A percentile compares a stretch with the other conserved stretches of the same genome.
Evolutionary conservation across 257 asterid genomes (phyloP).

Genomic region (Leonotis leonurus): DNA sequence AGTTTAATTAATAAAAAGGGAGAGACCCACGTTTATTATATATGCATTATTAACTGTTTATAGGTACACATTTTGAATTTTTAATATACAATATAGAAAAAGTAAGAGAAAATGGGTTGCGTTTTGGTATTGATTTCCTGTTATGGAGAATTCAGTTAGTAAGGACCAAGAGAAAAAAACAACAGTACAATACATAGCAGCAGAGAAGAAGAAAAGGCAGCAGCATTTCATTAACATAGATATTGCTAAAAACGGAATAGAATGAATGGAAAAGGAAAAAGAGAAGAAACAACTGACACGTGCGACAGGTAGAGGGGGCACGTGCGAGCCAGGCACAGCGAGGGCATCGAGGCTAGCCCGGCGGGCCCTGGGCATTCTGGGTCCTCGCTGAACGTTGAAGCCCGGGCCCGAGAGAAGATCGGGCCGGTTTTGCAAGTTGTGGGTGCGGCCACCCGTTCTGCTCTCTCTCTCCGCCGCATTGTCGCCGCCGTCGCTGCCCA

Average conservation of each 20-base stretch:
- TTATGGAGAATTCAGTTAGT: neutral
- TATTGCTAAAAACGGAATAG: neutral
- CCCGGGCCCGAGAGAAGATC: constrained; percentile 39
- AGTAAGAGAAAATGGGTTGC: neutral
- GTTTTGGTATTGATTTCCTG: neutral
- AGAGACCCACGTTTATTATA: neutral
- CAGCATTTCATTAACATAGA: neutral
- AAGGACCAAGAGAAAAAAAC: neutral
- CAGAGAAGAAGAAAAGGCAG: too few relatives aligned
- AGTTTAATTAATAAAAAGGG: neutral
- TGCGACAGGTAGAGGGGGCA: constrained; percentile 34
- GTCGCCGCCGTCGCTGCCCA: too few relatives aligned
- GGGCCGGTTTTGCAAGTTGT: constrained; percentile 11
- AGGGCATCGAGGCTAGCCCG: constrained; percentile 34
- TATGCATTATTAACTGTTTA: neutral
- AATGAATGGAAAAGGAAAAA: neutral
- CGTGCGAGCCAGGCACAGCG: constrained; percentile 30
- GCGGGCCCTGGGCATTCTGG: constrained; percentile 46
- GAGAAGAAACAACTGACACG: constrained; percentile 23
- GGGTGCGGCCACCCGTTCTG: too few relatives aligned
- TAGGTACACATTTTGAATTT: neutral
- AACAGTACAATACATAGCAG: too few relatives aligned
- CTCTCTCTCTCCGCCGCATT: neutral
- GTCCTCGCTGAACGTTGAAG: constrained; percentile 27
- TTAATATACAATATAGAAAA: too few relatives aligned